These are phyloP conservation scores for Penicillium flavigenum DNA, from an alignment of 495 filamentous ascomycete genomes.

Conservation along the genomic window DNA sequence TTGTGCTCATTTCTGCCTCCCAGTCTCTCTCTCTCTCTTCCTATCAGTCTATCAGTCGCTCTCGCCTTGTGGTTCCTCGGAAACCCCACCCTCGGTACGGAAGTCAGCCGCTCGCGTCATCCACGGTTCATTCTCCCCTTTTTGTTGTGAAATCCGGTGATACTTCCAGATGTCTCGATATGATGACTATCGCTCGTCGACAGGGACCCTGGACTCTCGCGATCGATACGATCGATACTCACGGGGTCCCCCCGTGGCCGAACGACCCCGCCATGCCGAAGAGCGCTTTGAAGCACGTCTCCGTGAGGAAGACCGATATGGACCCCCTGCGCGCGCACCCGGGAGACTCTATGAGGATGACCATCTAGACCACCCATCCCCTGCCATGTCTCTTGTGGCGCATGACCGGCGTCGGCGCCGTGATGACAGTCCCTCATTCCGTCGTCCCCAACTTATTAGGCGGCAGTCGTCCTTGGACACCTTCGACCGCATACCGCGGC, in stretches of 20 bases:
- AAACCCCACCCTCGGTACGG: constrained; percentile 24
- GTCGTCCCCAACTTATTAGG: constrained; percentile 58
- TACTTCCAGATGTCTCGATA: constrained; percentile 45
- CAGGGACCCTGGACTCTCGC: constrained; percentile 42
- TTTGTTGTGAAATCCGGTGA: constrained; percentile 15
- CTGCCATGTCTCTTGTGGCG: constrained; percentile 41
- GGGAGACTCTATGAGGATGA: constrained; percentile 52
- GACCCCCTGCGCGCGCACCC: constrained; percentile 51
- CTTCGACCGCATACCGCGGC: constrained; percentile 64
- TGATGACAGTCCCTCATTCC: constrained; percentile 41
- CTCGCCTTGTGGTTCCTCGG: constrained; percentile 20
- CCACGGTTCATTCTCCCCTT: constrained; percentile 27
- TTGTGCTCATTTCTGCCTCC: constrained; percentile 1
- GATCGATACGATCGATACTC: constrained; percentile 47
- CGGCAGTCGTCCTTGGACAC: constrained; percentile 70
- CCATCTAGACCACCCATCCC: constrained; percentile 43
- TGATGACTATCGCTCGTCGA: constrained; percentile 46
- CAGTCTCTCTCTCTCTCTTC: not conserved
- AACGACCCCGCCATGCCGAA: constrained; percentile 46
- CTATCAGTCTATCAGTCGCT: constrained; percentile 1
- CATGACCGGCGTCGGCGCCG: constrained; percentile 42
- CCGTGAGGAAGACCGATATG: constrained; percentile 56
- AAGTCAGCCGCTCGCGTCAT: constrained; percentile 37
- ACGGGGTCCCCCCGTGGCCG: constrained; percentile 43
- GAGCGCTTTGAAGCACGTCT: constrained; percentile 55